Evolutionary conservation across 768 basidiomycete species (phyloP), one percentile per base, ranked within the genome.

Genomic region (Suillus plorans): DNA sequence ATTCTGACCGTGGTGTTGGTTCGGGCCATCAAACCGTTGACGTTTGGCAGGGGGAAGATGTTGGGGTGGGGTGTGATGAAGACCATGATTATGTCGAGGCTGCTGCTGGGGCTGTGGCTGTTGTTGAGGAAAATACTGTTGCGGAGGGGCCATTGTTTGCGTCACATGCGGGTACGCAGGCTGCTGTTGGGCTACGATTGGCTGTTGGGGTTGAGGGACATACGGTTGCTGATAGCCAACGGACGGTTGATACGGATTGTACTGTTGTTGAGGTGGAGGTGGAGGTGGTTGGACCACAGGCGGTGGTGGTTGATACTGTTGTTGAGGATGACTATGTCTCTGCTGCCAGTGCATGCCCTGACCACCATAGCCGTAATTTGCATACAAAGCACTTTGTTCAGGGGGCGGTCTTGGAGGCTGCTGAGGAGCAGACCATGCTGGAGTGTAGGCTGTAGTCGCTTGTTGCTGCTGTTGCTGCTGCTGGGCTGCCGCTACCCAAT

Each of bases 1-100:
- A 58, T 76, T 75, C 66, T 82, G 85, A 31, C 67, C 71, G 25
- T 77, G 76, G 25, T 75, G 70, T 44, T 76, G 76, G 69, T 78
- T 81, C 2, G 91, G 91, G 5, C 88, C 89, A 73, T 97, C 95
- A 72, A 95, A 95, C 50, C 94, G 86, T 69, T 89, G 94, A 61
- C 95, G 82, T 76, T 97, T 97, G 2, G 94, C 94, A 3, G 95
- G 95, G 10, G 95, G 95, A n/a, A 89, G 81, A 71, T 93, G 90
- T 69, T 91, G 91, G 42, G 89, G 89, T 12, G 89, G 85, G 0
- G 86, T 79, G 67, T 92, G 90, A 68, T 89, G 83, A 28, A 80
- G 61, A 62, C 74, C 78, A 59, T 84, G 85, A 39, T 81, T 85
- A 57, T 78, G 83, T 68, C 77, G 83, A 62, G 78, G 80, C 67